Percentiles rank a stretch among this genome's conserved stretches.
These are phyloP conservation scores for Salmacisia buchloeana DNA, from an alignment of 1,284 basidiomycete genomes.

Conservation along the genomic window DNA sequence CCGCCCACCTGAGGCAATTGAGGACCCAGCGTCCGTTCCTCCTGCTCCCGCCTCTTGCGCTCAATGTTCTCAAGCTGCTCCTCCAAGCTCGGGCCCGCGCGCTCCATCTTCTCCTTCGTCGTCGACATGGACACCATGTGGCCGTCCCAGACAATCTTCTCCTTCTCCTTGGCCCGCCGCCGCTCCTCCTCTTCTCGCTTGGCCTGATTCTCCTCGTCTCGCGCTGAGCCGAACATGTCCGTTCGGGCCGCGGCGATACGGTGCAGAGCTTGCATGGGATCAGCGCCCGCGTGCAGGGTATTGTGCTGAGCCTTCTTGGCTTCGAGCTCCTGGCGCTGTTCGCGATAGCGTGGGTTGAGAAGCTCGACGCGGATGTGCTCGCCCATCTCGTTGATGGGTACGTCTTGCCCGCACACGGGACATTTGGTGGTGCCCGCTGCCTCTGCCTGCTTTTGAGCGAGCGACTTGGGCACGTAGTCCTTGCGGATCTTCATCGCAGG, in stretches of 20 bases:
- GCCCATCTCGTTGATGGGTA: slow-evolving; percentile 86
- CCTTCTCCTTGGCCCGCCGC: slow-evolving; percentile 38
- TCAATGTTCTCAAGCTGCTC: slow-evolving; percentile 6
- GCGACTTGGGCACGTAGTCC: slow-evolving; percentile 72
- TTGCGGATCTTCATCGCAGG: slow-evolving; percentile 65
- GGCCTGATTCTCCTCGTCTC: slow-evolving; percentile 36
- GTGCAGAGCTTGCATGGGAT: slow-evolving; percentile 39
- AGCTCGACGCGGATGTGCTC: slow-evolving; percentile 98
- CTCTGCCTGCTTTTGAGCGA: slow-evolving; percentile 22
- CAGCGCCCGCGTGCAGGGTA: slow-evolving; percentile 39
- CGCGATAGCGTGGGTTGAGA: slow-evolving; percentile 71
- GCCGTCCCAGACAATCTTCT: slow-evolving; percentile 48
- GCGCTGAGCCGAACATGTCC: slow-evolving; percentile 33
- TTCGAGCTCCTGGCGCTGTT: slow-evolving; percentile 44
- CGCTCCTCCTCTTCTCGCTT: slow-evolving; percentile 38
- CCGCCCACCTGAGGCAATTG: neutral
- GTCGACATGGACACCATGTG: slow-evolving; percentile 31
- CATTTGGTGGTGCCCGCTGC: slow-evolving; percentile 62
- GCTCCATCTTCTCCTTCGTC: slow-evolving; percentile 29
- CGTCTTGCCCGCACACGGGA: slow-evolving; percentile 86
- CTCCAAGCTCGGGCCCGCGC: slow-evolving; percentile 15
- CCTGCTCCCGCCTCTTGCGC: slow-evolving; percentile 5
- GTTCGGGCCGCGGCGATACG: slow-evolving; percentile 41
- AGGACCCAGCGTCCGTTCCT: slow-evolving; percentile 7
- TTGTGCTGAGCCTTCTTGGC: slow-evolving; percentile 43